These are phyloP conservation scores for Sclerotinia subarctica DNA, from an alignment of 2,329 filamentous ascomycete genomes.

Conservation along the genomic window DNA sequence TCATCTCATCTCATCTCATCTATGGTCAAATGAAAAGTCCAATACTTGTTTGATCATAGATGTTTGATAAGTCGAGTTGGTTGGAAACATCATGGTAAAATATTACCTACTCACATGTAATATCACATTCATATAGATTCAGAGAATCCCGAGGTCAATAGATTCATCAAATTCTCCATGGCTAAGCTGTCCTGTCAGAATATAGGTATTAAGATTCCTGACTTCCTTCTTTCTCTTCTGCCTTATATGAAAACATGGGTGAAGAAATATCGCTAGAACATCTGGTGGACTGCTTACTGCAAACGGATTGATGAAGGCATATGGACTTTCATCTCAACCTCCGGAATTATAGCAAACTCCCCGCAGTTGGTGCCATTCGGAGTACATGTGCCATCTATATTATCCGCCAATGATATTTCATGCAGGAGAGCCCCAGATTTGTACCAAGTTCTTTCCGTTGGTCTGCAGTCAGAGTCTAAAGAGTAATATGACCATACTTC, in stretches of 20 bases:
- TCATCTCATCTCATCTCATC: not conserved
- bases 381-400: not conserved
- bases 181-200: not conserved
- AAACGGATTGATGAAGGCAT: not conserved
- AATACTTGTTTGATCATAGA: not conserved
- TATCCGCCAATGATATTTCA: constrained; percentile 5
- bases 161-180: no score
- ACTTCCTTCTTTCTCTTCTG: not conserved
- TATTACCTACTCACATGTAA: not conserved
- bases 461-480: not conserved
- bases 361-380: not conserved
- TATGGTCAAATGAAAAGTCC: no score
- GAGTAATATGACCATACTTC: not conserved
- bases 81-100: not conserved
- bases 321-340: not conserved
- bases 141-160: no score
- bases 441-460: not conserved
- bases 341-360: not conserved
- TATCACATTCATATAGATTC: not conserved
- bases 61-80: not conserved
- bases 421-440: not conserved
- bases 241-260: no score
- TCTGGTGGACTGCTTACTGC: no score
- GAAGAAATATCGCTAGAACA: no score
- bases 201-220: no score